These are phyloP conservation scores for Acanthochlamys bracteata DNA, from an alignment of 106 monocot genomes.

Conservation along the genomic window DNA sequence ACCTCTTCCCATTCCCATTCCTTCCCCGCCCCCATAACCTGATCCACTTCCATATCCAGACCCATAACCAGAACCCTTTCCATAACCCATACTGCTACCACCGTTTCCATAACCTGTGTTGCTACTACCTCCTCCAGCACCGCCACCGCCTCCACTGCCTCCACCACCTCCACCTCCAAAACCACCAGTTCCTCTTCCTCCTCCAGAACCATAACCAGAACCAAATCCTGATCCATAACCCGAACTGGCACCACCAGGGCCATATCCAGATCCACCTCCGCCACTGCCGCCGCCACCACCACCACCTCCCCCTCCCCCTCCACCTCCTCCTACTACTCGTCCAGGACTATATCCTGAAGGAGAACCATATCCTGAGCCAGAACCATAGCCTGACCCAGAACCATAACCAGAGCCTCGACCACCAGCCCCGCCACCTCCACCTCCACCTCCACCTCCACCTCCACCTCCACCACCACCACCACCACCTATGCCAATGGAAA, in stretches of 20 bases:
- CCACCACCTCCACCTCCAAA: constrained; percentile 6
- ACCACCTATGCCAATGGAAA: constrained; percentile 1
- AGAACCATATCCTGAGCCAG: constrained; percentile 7
- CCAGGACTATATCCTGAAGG: constrained; percentile 2
- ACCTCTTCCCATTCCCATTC: neutral
- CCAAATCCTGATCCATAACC: constrained; percentile 9
- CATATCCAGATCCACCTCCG: constrained; percentile 8
- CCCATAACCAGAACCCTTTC: neutral
- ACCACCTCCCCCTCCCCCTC: neutral
- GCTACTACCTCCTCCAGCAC: constrained; percentile 5
- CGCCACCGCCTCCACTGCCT: neutral
- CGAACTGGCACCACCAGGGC: constrained; percentile 1
- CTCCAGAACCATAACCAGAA: constrained; percentile 7
- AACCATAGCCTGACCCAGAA: constrained; percentile 5
- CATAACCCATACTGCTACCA: neutral
- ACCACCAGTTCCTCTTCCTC: constrained; percentile 10
- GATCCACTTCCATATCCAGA: neutral
- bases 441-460: neutral
- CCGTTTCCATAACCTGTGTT: constrained; percentile 1
- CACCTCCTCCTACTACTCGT: constrained; percentile 11
- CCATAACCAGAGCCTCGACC: constrained; percentile 4
- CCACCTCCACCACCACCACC: constrained; percentile 9
- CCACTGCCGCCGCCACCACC: neutral
- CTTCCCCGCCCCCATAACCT: neutral
- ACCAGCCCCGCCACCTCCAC: neutral